A percentile compares a stretch with the other conserved stretches of the same genome.
Conservation (phyloP, 2,329 filamentous ascomycete genomes). For the Neonectria ditissima region DNA sequence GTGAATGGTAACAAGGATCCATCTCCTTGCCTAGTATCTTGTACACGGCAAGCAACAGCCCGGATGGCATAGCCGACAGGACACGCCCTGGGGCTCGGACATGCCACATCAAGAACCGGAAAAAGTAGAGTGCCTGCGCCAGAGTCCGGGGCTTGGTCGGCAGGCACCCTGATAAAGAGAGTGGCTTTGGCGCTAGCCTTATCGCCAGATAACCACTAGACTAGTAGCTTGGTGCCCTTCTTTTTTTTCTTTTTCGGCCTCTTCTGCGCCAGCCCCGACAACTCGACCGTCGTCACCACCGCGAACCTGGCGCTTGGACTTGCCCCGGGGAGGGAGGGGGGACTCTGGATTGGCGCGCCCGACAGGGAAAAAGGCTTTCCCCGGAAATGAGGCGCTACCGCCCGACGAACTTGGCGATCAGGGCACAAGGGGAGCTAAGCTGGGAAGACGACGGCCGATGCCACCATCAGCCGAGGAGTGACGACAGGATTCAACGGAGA, state of each 20-base stretch:
- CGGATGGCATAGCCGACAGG: constrained; percentile 23
- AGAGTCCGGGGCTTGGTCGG: constrained; percentile 13
- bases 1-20: constrained; percentile 15
- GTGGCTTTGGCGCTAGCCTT: constrained; percentile 21
- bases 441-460: constrained; percentile 24
- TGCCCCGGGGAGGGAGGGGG: not conserved
- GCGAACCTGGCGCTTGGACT: constrained; percentile 24
- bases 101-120: constrained; percentile 4
- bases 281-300: constrained; percentile 2
- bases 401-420: not conserved
- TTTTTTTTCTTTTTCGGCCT: not conserved
- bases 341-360: constrained; percentile 5
- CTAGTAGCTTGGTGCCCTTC: not conserved
- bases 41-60: too few species aligned
- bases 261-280: constrained; percentile 5
- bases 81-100: constrained; percentile 13
- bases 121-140: constrained; percentile 13
- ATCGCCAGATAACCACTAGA: constrained; percentile 13
- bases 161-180: constrained; percentile 11
- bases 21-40: not conserved
- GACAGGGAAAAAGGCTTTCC: constrained; percentile 16
- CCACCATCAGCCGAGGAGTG: constrained; percentile 31
- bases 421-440: not conserved
- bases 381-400: constrained; percentile 21
- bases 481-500: constrained; percentile 25